Base-by-base conservation (phyloP, 2,329 filamentous ascomycete species). In the Fusarium goolgardi region DNA sequence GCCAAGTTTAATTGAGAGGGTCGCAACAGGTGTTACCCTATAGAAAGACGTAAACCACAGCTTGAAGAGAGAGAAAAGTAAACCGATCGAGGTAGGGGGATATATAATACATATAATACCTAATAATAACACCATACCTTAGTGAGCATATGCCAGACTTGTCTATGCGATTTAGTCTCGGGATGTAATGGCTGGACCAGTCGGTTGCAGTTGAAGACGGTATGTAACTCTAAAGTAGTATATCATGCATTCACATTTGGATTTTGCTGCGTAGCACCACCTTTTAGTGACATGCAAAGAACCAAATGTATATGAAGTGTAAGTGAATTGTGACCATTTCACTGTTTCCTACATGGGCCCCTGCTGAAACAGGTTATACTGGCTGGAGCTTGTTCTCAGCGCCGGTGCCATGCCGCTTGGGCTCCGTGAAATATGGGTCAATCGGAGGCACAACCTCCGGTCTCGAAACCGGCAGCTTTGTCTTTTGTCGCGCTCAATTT, bases 381-480 rank as follows among this genome's bases (percentile, higher is more conserved):
- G 31, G 13, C n/a, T 13, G 31, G 13, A 51, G 47, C 23, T 21
- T 16, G 18, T 51, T 27, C 34, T 43, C 46, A 23, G 29, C 41
- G 59, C 53, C 52, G 43, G 43, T 54, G 31, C 43, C 18, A 31
- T 34, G 47, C 57, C 47, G 34, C 21, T 59, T 40, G 31, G 23
- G 58, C 49, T 41, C 63, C 25, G 43, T 20, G 31, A 41, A 44
- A 35, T 62, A 39, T n/a, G 34, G 47, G 47, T 29, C 35, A 29
- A 29, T 11, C 59, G 59, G 58, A 63, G 35, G 49, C 35, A 55
- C 13, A 21, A 47, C 31, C 57, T 62, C 59, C 59, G 59, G 32
- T 45, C 34, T 62, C 34, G 29, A 54, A 62, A 47, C 23, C 18
- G 46, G 47, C n/a, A 59, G 25, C 34, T 25, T 50, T 16, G n/a